phyloP scores from a whole-genome alignment of 2,329 filamentous ascomycete species.

The Cladosporium sp. region DNA sequence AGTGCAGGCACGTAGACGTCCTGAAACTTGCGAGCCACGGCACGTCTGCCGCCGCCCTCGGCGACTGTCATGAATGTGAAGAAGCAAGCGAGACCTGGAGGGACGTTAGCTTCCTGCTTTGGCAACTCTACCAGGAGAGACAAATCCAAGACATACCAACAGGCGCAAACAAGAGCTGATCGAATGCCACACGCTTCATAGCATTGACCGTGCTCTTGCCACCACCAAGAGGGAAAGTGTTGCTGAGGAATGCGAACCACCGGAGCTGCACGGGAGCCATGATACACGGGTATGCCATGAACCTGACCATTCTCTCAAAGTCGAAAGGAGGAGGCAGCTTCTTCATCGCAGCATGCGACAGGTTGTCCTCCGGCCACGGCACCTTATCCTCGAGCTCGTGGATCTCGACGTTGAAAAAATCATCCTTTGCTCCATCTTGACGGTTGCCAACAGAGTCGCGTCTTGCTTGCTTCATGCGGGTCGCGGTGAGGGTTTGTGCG shows the following conservation, averaged over 20 bases:
- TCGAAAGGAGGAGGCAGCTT: slow-evolving; percentile 78
- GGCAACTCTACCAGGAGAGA: background rate
- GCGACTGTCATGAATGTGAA: slow-evolving; percentile 96
- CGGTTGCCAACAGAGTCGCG: slow-evolving; percentile 43
- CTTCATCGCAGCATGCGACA: slow-evolving; percentile 52
- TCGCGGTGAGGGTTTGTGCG: slow-evolving; percentile 84
- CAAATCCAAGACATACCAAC: slow-evolving; percentile 3
- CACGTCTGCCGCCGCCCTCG: slow-evolving; percentile 81
- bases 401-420: slow-evolving; percentile 80
- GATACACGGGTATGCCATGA: slow-evolving; percentile 95
- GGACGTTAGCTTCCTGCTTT: slow-evolving; percentile 3
- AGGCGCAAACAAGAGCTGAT: slow-evolving; percentile 91
- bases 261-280: slow-evolving; percentile 95
- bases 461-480: slow-evolving; percentile 56
- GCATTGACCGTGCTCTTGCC: slow-evolving; percentile 61
- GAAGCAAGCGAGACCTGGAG: slow-evolving; percentile 70
- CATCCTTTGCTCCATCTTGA: slow-evolving; percentile 56
- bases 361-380: slow-evolving; percentile 62
- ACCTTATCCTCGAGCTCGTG: slow-evolving; percentile 81
- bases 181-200: slow-evolving; percentile 84
- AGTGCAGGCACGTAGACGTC: slow-evolving; percentile 93
- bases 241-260: slow-evolving; percentile 86
- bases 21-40: slow-evolving; percentile 76
- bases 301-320: slow-evolving; percentile 88
- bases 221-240: slow-evolving; percentile 60